A percentile compares a stretch with the other conserved stretches of the same genome.
Evolutionary conservation across 2,329 filamentous ascomycete species (phyloP).

Genomic region (Alternaria alternata): DNA sequence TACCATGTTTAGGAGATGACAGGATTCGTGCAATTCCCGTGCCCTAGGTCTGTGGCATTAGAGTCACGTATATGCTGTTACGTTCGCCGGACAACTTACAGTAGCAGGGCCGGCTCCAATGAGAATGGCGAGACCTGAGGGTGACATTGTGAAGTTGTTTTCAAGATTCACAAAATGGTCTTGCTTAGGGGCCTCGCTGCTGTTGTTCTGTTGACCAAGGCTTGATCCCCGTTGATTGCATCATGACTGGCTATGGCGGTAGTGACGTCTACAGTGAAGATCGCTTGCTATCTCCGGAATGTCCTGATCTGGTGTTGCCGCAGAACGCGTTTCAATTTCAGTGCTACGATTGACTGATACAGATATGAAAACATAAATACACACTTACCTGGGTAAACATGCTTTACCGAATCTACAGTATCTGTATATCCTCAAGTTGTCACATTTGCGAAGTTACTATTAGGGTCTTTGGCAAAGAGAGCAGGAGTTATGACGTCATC

Average conservation of each 20-base stretch:
- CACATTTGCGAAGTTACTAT: neutral
- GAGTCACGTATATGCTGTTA: neutral
- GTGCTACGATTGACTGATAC: neutral
- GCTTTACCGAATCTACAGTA: neutral
- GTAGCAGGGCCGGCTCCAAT: slow-evolving; percentile 47
- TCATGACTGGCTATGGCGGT: neutral
- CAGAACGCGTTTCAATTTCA: neutral
- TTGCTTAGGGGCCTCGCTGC: neutral
- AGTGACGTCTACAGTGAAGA: slow-evolving; percentile 1
- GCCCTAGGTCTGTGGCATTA: slow-evolving; percentile 47
- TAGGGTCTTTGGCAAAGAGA: neutral
- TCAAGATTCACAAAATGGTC: neutral
- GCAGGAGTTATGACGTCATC: neutral
- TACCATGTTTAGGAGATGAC: slow-evolving; percentile 60
- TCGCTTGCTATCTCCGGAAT: neutral
- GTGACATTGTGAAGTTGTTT: slow-evolving; percentile 28
- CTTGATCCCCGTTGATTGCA: neutral
- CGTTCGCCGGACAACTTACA: slow-evolving; percentile 19
- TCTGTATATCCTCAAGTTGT: neutral
- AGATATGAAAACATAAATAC: neutral
- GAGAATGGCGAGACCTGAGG: slow-evolving; percentile 44
- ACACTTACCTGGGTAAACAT: neutral
- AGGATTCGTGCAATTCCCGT: slow-evolving; percentile 66
- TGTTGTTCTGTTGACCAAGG: neutral
- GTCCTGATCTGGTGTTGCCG: neutral